A percentile compares a stretch with the other conserved stretches of the same genome.
Conservation (phyloP, 306 rosid species). For the Dalbergia cochinchinensis region DNA sequence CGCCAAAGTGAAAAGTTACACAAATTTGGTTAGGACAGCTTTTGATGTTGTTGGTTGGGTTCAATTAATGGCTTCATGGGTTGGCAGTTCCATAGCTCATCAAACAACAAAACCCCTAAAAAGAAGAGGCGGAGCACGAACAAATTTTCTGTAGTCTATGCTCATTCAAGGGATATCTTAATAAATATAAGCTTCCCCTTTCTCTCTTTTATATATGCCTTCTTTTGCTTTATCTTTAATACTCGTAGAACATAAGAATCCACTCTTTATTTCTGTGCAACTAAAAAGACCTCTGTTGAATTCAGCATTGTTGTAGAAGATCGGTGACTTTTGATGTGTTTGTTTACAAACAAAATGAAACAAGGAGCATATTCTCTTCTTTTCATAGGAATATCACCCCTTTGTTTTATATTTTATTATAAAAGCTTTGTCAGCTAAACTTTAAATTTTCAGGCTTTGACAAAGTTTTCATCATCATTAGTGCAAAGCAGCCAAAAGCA, state of each 20-base stretch:
- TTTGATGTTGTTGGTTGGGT: slow-evolving; percentile 31
- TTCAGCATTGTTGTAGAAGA: slow-evolving; percentile 37
- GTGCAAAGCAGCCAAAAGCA: slow-evolving; percentile 32
- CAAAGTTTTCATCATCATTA: slow-evolving; percentile 40
- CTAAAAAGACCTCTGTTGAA: slow-evolving; percentile 34
- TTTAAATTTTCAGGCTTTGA: slow-evolving; percentile 29
- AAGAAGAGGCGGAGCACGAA: slow-evolving; percentile 9
- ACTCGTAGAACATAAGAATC: slow-evolving; percentile 11
- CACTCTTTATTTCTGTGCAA: slow-evolving; percentile 32
- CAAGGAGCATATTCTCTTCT: slow-evolving; percentile 49
- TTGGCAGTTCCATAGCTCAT: slow-evolving; percentile 5
- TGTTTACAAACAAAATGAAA: slow-evolving; percentile 38
- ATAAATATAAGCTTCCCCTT: slow-evolving; percentile 28
- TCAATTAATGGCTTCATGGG: slow-evolving; percentile 31
- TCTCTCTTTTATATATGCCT: slow-evolving; percentile 18
- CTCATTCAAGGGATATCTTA: slow-evolving; percentile 26
- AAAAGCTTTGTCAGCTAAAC: slow-evolving; percentile 44
- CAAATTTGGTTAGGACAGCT: slow-evolving; percentile 8
- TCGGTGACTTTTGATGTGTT: slow-evolving; percentile 48
- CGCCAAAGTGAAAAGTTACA: neutral
- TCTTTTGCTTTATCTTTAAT: slow-evolving; percentile 39
- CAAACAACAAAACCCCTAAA: slow-evolving; percentile 31
- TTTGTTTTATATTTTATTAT: neutral
- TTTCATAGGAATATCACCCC: slow-evolving; percentile 39
- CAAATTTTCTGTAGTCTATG: slow-evolving; percentile 18